Evolutionary conservation across 2,329 filamentous ascomycete species (phyloP).

Genomic region (Chrysoporthe deuterocubensis): DNA sequence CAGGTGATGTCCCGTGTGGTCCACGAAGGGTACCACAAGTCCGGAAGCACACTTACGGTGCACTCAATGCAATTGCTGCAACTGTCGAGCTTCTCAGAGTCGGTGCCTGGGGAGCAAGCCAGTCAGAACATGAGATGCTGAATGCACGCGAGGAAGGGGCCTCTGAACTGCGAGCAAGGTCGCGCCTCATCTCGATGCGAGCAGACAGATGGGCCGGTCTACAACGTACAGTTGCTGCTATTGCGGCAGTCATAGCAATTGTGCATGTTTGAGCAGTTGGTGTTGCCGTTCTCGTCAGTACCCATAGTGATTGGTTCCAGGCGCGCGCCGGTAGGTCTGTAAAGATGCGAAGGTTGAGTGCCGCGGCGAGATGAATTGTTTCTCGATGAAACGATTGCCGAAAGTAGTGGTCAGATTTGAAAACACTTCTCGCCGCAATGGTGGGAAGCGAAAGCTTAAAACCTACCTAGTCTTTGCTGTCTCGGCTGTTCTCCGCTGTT

Average conservation of each 20-base stretch:
- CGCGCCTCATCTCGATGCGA: background rate
- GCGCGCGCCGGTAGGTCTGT: too few relatives aligned
- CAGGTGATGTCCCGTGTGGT: background rate
- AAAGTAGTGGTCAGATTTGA: background rate
- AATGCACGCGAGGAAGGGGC: background rate
- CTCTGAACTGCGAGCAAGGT: too few relatives aligned
- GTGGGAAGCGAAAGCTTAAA: background rate
- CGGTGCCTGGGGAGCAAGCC: background rate
- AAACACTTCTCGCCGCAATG: too few relatives aligned
- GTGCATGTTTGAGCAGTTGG: slow-evolving; percentile 24
- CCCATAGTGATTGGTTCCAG: background rate
- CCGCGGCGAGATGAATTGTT: background rate
- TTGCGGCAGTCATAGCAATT: slow-evolving; percentile 25
- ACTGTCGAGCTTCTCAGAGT: background rate
- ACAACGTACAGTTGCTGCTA: slow-evolving; percentile 26
- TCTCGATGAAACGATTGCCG: background rate
- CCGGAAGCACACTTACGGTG: background rate
- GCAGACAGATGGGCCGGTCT: background rate
- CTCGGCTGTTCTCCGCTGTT: too few relatives aligned
- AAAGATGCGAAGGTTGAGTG: background rate
- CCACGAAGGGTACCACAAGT: background rate
- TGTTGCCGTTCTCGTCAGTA: slow-evolving; percentile 19
- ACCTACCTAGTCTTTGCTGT: background rate
- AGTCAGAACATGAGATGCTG: background rate
- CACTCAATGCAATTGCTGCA: slow-evolving; percentile 8